A percentile compares a stretch with the other conserved stretches of the same genome.
Conservation (phyloP, 2,329 filamentous ascomycete species). For the Fusarium staphyleae region DNA sequence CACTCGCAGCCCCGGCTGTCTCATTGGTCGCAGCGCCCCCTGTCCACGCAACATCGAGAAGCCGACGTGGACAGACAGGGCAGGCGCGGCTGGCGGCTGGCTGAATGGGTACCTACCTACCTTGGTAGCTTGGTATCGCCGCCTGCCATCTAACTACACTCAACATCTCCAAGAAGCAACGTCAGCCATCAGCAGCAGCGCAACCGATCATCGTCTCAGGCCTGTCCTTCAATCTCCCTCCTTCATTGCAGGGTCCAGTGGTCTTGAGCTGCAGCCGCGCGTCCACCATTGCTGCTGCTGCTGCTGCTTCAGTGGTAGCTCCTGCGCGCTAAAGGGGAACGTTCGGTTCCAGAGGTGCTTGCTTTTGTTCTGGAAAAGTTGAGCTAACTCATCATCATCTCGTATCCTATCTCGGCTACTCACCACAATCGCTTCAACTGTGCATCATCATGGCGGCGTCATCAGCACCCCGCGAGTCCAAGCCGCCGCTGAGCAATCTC, state of each 20-base stretch:
- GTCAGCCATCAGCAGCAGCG: conserved; percentile 1
- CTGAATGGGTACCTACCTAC: neutral
- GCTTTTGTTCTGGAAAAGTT: conserved; percentile 7
- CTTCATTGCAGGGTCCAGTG: conserved; percentile 8
- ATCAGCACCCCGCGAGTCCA: conserved; percentile 21
- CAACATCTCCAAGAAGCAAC: no score
- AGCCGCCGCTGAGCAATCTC: conserved; percentile 15
- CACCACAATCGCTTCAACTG: neutral
- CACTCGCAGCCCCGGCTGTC: conserved; percentile 5
- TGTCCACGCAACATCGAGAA: conserved; percentile 6
- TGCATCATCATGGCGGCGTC: conserved; percentile 28
- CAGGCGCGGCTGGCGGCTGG: neutral
- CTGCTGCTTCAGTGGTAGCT: conserved; percentile 2
- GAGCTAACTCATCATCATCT: neutral
- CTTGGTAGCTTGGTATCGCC: neutral
- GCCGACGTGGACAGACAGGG: neutral
- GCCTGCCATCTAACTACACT: neutral
- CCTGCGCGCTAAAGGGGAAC: conserved; percentile 21
- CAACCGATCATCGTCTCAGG: conserved; percentile 2
- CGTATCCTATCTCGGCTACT: neutral
- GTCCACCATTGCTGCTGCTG: neutral
- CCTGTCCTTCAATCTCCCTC: neutral
- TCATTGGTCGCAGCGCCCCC: conserved; percentile 24
- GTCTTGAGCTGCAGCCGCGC: neutral
- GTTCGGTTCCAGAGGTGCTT: conserved; percentile 7